These are phyloP conservation scores for Epichloe brachyelytri DNA, from an alignment of 2,329 filamentous ascomycete genomes.

Conservation along the genomic window DNA sequence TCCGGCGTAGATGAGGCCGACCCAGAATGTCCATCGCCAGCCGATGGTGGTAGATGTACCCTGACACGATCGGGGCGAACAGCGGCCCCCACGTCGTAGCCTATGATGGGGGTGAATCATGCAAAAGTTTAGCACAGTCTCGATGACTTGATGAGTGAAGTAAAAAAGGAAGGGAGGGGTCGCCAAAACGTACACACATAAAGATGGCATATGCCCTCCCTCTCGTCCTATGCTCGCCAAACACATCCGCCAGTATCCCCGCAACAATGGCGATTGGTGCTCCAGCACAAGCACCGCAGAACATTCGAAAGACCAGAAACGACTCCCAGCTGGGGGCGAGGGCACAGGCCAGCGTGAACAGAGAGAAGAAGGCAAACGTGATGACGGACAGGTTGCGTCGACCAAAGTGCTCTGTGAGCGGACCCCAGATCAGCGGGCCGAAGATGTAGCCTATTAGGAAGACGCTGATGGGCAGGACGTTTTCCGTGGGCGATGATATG, in stretches of 20 bases:
- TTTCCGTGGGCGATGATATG: slow-evolving; percentile 32
- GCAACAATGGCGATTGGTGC: slow-evolving; percentile 46
- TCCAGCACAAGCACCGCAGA: slow-evolving; percentile 37
- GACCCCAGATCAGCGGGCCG: slow-evolving; percentile 49
- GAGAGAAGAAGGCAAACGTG: slow-evolving; percentile 31
- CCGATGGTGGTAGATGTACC: slow-evolving; percentile 43
- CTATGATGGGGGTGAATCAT: slow-evolving; percentile 15
- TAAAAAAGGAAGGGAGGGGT: no score
- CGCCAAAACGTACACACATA: slow-evolving; percentile 36
- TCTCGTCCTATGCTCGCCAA: slow-evolving; percentile 32
- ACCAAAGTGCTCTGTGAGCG: slow-evolving; percentile 50
- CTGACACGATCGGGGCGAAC: slow-evolving; percentile 50
- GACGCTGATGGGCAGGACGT: slow-evolving; percentile 46
- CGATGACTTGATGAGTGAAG: no score
- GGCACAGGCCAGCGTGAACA: slow-evolving; percentile 40
- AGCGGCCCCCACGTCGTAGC: slow-evolving; percentile 53
- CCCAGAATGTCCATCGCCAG: slow-evolving; percentile 62
- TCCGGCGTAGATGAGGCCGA: slow-evolving; percentile 56
- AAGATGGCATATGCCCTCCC: slow-evolving; percentile 51
- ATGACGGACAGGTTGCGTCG: slow-evolving; percentile 29
- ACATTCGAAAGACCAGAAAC: slow-evolving; percentile 41
- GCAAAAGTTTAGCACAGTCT: no score
- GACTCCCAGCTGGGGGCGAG: slow-evolving; percentile 35
- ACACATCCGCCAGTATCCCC: slow-evolving; percentile 53
- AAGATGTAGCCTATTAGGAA: slow-evolving; percentile 53